Percentiles rank a stretch among this genome's conserved stretches.
Conservation (phyloP, 83 land plant genomes). For the Picea mariana region DNA sequence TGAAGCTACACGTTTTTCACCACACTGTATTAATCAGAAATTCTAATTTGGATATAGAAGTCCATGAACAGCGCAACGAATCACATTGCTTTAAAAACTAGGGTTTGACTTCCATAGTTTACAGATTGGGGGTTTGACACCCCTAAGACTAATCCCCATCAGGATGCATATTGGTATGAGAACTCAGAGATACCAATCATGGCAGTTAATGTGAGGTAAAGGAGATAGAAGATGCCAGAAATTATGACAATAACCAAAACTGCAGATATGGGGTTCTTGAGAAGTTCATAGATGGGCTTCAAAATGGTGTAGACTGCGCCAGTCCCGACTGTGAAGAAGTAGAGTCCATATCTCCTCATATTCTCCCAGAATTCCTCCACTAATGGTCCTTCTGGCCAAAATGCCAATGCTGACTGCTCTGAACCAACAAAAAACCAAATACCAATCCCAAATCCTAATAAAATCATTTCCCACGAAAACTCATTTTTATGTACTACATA, state of each 20-base stretch:
- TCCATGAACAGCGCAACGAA: too few species aligned
- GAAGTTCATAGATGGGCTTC: conserved; percentile 68
- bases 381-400: conserved; percentile 87
- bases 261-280: conserved; percentile 79
- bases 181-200: conserved; percentile 87
- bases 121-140: too few species aligned
- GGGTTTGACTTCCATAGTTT: too few species aligned
- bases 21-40: too few species aligned
- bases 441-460: conserved; percentile 36
- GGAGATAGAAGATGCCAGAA: conserved; percentile 59
- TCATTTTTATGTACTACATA: too few species aligned
- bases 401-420: conserved; percentile 56
- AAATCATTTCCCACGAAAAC: conserved; percentile 1
- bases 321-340: conserved; percentile 82
- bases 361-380: conserved; percentile 98
- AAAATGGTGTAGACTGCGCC: conserved; percentile 77
- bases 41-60: too few species aligned
- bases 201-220: conserved; percentile 74
- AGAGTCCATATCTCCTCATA: conserved; percentile 86
- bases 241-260: conserved; percentile 57
- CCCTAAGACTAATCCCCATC: not conserved
- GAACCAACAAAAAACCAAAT: conserved; percentile 16
- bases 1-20: too few species aligned
- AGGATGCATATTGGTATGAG: conserved; percentile 57
- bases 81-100: too few species aligned